Base-by-base conservation (phyloP, 202 grass and related monocot genomes). In the Elaeis oleifera region DNA sequence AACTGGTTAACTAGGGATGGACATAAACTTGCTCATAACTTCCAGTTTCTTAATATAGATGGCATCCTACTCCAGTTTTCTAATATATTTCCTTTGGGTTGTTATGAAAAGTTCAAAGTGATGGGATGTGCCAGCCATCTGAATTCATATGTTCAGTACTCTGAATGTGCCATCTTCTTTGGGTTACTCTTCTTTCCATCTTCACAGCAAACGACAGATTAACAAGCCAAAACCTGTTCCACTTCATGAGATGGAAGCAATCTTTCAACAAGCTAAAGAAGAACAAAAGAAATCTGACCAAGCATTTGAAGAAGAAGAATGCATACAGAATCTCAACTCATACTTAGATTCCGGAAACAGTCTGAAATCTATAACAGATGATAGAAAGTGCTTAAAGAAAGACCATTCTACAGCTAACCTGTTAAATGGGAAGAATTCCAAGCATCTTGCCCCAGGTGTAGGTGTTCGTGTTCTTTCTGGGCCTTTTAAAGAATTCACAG, bases 141-240 rank as follows among this genome's bases (percentile, higher is more conserved):
- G 36, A 44, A 44, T 13, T 44, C 36, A 13, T 44, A 2, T 44
- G 36, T 44, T 9, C 11, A 14, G 9, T 44, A 44, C 36, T 44
- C 9, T 44, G 36, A 32, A 54, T 26, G 6, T 5, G 20, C 5
- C 32, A 20, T 5, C n/a, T 23, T 14, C 2, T 68, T 24, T 50
- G 53, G 44, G 6, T 11, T 55, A 26, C 5, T 59, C 39, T 53
- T 57, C 17, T 58, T 59, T 75, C 31, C 11, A 18, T 18, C 44
- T 60, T 51, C 83, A 75, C 59, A 97, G 94, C 31, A 85, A 79
- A 44, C 79, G 83, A 52, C 69, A 92, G 73, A 89, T 99, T 80
- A 89, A 83, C 81, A 97, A 92, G 74, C 88, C 82, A 72, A 92
- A 80, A 73, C 85, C 80, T 51, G 79, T 92, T 74, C 68, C 74